phyloP scores from a whole-genome alignment of 2,329 filamentous ascomycete species.

The Talaromyces funiculosus region DNA sequence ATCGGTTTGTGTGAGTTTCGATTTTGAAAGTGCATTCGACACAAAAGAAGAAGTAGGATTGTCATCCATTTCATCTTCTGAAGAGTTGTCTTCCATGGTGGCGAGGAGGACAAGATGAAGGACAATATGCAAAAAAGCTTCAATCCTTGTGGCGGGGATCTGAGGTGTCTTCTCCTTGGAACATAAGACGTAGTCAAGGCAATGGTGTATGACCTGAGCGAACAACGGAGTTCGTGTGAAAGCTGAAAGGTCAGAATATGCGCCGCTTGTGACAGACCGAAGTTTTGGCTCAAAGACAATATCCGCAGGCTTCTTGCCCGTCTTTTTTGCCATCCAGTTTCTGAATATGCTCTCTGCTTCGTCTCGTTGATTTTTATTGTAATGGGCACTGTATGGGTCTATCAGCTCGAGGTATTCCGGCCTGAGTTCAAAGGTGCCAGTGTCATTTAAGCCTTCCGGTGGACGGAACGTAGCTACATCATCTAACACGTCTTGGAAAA shows the following conservation, averaged over 20 bases:
- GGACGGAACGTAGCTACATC: conserved; percentile 85
- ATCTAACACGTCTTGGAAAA: conserved; percentile 76
- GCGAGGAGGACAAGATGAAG: conserved; percentile 83
- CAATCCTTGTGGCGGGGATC: conserved; percentile 75
- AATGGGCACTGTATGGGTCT: conserved; percentile 93
- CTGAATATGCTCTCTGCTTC: conserved; percentile 89
- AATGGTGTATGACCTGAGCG: conserved; percentile 82
- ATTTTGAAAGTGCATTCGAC: conserved; percentile 60
- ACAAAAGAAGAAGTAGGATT: conserved; percentile 62
- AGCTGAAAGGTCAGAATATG: conserved; percentile 67
- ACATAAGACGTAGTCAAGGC: conserved; percentile 72
- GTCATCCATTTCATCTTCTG: conserved; percentile 48
- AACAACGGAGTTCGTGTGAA: conserved; percentile 85
- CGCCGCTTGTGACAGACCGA: conserved; percentile 66
- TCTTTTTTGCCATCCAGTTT: conserved; percentile 79
- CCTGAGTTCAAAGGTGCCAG: conserved; percentile 89
- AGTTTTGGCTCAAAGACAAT: conserved; percentile 89
- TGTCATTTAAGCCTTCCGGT: conserved; percentile 85
- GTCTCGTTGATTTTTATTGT: conserved; percentile 93
- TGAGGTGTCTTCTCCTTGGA: conserved; percentile 63
- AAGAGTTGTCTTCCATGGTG: conserved; percentile 70
- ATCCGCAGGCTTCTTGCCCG: conserved; percentile 71
- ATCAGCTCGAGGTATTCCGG: conserved; percentile 79
- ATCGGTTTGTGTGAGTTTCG: conserved; percentile 43
- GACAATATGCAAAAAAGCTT: conserved; percentile 87